Percentiles rank a stretch among this genome's conserved stretches.
These are phyloP conservation scores for Jasminum sambac DNA, from an alignment of 257 asterid species.

Conservation along the genomic window DNA sequence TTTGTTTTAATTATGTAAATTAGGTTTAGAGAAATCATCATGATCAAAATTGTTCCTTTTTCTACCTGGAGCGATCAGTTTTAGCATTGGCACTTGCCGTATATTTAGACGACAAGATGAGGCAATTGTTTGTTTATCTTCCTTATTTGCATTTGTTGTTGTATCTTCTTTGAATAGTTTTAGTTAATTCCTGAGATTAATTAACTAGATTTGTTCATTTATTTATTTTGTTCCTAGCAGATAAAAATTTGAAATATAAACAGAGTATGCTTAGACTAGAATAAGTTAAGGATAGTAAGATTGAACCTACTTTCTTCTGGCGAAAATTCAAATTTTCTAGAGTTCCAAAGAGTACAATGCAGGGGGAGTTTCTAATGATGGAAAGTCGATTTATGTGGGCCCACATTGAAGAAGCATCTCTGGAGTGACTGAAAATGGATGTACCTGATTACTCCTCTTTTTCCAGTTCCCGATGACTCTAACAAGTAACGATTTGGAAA, in stretches of 20 bases:
- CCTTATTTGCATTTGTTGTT: not conserved
- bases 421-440: slow-evolving; percentile 96
- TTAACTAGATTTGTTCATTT: slow-evolving; percentile 2
- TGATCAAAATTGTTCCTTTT: slow-evolving; percentile 89
- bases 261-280: slow-evolving; percentile 60
- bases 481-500: slow-evolving; percentile 48
- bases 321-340: slow-evolving; percentile 51
- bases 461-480: slow-evolving; percentile 56
- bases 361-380: slow-evolving; percentile 76
- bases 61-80: slow-evolving; percentile 81
- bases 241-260: slow-evolving; percentile 69
- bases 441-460: slow-evolving; percentile 77
- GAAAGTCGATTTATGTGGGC: slow-evolving; percentile 72
- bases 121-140: slow-evolving; percentile 37
- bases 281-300: slow-evolving; percentile 58
- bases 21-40: slow-evolving; percentile 53
- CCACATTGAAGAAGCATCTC: slow-evolving; percentile 98
- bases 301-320: slow-evolving; percentile 40
- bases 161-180: not conserved
- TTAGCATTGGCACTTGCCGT: slow-evolving; percentile 98
- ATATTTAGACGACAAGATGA: slow-evolving; percentile 85
- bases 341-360: slow-evolving; percentile 73
- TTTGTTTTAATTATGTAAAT: not conserved
- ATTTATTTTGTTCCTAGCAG: slow-evolving; percentile 36
- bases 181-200: slow-evolving; percentile 7